These are phyloP conservation scores for Lichtheimia ornata DNA, from an alignment of 371 early-diverging fungal genomes.

Conservation along the genomic window DNA sequence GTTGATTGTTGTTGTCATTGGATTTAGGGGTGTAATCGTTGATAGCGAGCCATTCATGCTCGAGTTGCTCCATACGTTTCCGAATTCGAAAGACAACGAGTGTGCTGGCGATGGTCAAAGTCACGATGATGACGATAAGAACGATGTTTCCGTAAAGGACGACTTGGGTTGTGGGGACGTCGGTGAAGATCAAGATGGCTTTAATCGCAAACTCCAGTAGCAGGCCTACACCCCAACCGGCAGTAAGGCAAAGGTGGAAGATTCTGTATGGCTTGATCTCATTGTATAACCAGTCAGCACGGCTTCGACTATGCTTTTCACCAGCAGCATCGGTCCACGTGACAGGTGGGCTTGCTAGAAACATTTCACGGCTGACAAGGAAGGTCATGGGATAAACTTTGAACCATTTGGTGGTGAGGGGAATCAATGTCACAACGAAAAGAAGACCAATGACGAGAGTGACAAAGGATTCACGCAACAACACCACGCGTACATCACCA, in stretches of 20 bases:
- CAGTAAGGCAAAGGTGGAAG: background rate
- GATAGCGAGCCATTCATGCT: background rate
- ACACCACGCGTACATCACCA: constrained; percentile 40
- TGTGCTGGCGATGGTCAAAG: background rate
- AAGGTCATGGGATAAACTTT: constrained; percentile 31
- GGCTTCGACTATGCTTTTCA: constrained; percentile 9
- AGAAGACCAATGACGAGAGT: constrained; percentile 37
- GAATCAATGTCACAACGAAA: constrained; percentile 47
- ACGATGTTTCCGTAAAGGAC: constrained; percentile 3
- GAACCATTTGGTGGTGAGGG: constrained; percentile 35
- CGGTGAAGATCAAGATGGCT: constrained; percentile 2
- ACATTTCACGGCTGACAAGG: constrained; percentile 34
- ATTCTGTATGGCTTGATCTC: constrained; percentile 13
- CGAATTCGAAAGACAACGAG: background rate
- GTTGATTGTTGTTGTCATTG: too few species aligned
- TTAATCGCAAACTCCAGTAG: background rate
- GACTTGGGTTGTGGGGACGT: background rate
- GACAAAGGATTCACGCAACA: constrained; percentile 45
- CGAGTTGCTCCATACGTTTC: background rate
- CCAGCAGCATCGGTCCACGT: constrained; percentile 28
- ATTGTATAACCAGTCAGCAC: constrained; percentile 32
- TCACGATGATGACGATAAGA: background rate
- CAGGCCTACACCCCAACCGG: background rate
- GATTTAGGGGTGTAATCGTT: background rate
- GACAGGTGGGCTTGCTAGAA: constrained; percentile 18